A percentile compares a stretch with the other conserved stretches of the same genome.
Conservation (phyloP, 768 basidiomycete genomes). For the Hericium coralloides region DNA sequence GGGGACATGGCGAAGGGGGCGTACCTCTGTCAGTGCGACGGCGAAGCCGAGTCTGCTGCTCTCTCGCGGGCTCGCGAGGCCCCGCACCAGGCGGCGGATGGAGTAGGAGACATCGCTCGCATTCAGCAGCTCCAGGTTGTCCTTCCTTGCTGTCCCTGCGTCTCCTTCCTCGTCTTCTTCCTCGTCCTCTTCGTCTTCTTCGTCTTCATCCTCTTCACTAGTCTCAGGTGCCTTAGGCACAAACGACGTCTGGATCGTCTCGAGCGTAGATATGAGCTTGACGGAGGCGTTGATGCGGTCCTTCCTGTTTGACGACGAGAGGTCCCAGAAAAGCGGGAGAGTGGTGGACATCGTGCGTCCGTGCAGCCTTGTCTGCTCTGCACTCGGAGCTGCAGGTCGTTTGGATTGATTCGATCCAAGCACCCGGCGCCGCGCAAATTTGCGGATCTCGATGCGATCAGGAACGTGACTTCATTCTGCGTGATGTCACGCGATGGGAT, state of each 20-base stretch:
- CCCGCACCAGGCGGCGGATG: conserved; percentile 76
- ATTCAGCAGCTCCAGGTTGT: conserved; percentile 48
- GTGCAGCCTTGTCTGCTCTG: neutral
- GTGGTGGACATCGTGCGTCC: conserved; percentile 64
- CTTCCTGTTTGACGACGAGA: conserved; percentile 73
- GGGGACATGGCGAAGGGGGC: conserved; percentile 17
- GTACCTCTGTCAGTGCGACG: conserved; percentile 90
- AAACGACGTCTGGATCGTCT: conserved; percentile 75
- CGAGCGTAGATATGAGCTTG: conserved; percentile 70
- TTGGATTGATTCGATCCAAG: too few relatives aligned
- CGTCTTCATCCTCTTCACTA: conserved; percentile 19
- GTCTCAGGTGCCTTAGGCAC: conserved; percentile 34
- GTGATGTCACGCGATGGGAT: too few relatives aligned
- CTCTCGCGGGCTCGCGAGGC: conserved; percentile 86
- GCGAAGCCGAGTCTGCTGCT: conserved; percentile 93
- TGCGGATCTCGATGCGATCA: too few relatives aligned
- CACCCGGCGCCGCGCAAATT: too few relatives aligned
- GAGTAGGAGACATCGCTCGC: conserved; percentile 92
- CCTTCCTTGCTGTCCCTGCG: conserved; percentile 30
- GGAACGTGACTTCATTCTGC: too few relatives aligned
- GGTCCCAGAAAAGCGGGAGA: conserved; percentile 88
- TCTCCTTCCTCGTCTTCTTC: conserved; percentile 38
- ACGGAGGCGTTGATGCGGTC: conserved; percentile 81
- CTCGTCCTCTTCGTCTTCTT: conserved; percentile 36
- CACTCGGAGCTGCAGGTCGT: too few relatives aligned